These are phyloP conservation scores for Cichorium intybus DNA, from an alignment of 140 eudicot genomes.

Conservation along the genomic window DNA sequence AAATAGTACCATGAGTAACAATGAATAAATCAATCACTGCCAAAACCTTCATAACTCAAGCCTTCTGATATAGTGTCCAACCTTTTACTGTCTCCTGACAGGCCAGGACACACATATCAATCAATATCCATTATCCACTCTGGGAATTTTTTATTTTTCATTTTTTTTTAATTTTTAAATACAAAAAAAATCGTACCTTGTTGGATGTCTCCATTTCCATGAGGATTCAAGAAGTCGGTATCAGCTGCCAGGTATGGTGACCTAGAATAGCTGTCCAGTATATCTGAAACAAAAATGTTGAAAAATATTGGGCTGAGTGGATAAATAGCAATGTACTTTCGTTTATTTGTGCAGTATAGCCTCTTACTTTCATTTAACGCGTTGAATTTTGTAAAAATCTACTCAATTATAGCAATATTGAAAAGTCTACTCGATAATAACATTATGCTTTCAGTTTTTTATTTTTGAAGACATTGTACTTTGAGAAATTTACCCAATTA, in stretches of 20 bases:
- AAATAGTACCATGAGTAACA: conserved; percentile 28
- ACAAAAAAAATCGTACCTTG: conserved; percentile 46
- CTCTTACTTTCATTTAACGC: too few relatives aligned
- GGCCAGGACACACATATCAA: conserved; percentile 31
- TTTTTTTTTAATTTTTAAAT: background rate
- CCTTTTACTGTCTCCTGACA: conserved; percentile 51
- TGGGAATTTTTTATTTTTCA: background rate
- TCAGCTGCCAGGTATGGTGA: conserved; percentile 65
- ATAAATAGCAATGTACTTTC: too few relatives aligned
- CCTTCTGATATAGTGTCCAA: conserved; percentile 66
- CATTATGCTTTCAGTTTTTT: too few relatives aligned
- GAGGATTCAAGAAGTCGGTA: conserved; percentile 52
- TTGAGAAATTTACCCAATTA: too few relatives aligned
- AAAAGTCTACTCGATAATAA: too few relatives aligned
- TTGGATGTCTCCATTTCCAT: conserved; percentile 45
- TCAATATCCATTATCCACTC: background rate
- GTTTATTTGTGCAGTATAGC: too few relatives aligned
- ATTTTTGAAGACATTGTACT: too few relatives aligned
- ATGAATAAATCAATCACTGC: conserved; percentile 45
- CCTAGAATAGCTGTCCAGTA: conserved; percentile 59
- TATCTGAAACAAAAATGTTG: conserved; percentile 50
- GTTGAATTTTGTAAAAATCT: too few relatives aligned
- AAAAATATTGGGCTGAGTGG: too few relatives aligned
- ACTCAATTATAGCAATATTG: too few relatives aligned
- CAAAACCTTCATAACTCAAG: conserved; percentile 66